Percentiles rank a stretch among this genome's conserved stretches.
These are phyloP conservation scores for Sphaerobolus stellatus DNA, from an alignment of 1,284 basidiomycete species.

Conservation along the genomic window DNA sequence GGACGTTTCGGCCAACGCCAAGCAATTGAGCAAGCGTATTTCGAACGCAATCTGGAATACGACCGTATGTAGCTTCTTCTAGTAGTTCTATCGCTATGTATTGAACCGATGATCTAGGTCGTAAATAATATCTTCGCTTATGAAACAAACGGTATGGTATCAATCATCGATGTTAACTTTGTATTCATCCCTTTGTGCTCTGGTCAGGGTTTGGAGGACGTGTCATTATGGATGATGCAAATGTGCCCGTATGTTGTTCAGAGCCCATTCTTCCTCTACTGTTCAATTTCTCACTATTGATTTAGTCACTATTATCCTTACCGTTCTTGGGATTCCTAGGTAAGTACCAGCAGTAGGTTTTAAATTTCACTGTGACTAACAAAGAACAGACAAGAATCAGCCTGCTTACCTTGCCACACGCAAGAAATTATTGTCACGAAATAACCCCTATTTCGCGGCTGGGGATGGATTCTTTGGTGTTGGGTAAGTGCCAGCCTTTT, in stretches of 20 bases:
- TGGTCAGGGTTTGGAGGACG: constrained; percentile 42
- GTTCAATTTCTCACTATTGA: neutral
- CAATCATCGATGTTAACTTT: neutral
- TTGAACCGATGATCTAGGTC: constrained; percentile 40
- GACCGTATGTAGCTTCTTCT: constrained; percentile 42
- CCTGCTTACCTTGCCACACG: constrained; percentile 61
- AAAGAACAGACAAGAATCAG: constrained; percentile 50
- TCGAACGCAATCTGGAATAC: constrained; percentile 61
- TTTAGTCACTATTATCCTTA: constrained; percentile 67
- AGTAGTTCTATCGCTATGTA: neutral
- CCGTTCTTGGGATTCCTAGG: constrained; percentile 74
- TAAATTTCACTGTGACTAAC: neutral
- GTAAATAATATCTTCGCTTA: constrained; percentile 70
- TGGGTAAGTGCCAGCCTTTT: constrained; percentile 46
- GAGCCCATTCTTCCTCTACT: neutral
- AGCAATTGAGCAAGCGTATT: constrained; percentile 59
- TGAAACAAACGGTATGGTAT: constrained; percentile 62
- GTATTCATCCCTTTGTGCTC: neutral
- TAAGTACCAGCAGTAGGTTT: constrained; percentile 9
- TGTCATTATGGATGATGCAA: constrained; percentile 81
- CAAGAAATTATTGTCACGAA: constrained; percentile 55
- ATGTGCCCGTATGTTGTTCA: constrained; percentile 63
- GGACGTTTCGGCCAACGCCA: constrained; percentile 55
- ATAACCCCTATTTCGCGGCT: constrained; percentile 68
- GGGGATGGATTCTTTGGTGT: constrained; percentile 66